Evolutionary conservation across 306 rosid genomes (phyloP), one percentile per base, ranked within the genome.

Genomic region (Prunus salicina): DNA sequence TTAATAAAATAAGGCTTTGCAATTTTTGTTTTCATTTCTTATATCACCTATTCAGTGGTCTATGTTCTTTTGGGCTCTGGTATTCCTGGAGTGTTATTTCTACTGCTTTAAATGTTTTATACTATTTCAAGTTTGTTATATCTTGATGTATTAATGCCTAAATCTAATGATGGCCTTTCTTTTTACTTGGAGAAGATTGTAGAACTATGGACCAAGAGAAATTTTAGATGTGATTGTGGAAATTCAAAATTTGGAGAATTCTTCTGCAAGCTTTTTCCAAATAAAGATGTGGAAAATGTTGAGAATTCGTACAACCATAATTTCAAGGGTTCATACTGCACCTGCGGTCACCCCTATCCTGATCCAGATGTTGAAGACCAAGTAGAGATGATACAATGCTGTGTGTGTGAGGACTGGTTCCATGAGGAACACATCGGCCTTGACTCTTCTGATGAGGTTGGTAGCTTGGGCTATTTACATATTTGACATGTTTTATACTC

Each of bases 381-480:
- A 83, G 90, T 83, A 66, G 99, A 96, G 84, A 96, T 92, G 99
- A 92, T 96, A 53, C 99, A 96, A 78, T 96, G 99, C 79, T 91
- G 97, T 80, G 64, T 91, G 62, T 96, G 99, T 66, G 99, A 96
- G 86, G 99, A 96, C 83, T 96, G 99, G 99, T 96, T 91, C 85
- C 99, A 96, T 49, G 99, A 92, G 82, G 98, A 96, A 81, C 99
- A 96, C 87, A 87, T 96, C 24, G 93, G 97, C 69, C 90, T 96
- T 64, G 89, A 80, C 61, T 80, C 96, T 74, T 79, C 89, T 80
- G 89, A 83, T 61, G 99, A 96, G 99, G 99, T 96, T 78, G 56
- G 91, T 86, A 69, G 38, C 76, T 61, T 73, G 64, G 34, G 69
- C 11, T 76, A n/a, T 72, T 50, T 64, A 14, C 12, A 53, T 60